Evolutionary conservation across 2,329 filamentous ascomycete species (phyloP).

Genomic region (Alternaria viburni): DNA sequence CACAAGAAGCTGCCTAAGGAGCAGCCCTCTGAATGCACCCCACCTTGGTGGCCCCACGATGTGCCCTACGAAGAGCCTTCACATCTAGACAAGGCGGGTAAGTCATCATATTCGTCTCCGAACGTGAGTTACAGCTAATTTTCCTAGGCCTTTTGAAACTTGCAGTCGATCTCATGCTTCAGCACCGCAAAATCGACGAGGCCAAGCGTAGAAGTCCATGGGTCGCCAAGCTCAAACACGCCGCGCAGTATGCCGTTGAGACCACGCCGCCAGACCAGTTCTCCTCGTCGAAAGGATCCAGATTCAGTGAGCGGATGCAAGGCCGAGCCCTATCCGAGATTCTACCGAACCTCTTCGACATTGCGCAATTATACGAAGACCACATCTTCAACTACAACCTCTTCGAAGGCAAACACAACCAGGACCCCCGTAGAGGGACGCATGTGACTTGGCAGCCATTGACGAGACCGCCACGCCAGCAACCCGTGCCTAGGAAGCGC

Average conservation of each 20-base stretch:
- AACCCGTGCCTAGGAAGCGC: constrained; percentile 15
- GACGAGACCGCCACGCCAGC: constrained; percentile 23
- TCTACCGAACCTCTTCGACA: constrained; percentile 36
- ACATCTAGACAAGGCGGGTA: constrained; percentile 38
- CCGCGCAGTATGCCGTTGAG: constrained; percentile 28
- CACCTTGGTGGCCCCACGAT: constrained; percentile 40
- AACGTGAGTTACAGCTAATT: constrained; percentile 3
- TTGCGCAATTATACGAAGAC: constrained; percentile 38
- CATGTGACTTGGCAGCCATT: constrained; percentile 31
- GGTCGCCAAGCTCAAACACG: constrained; percentile 30
- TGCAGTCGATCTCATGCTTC: constrained; percentile 37
- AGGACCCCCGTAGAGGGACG: constrained; percentile 28
- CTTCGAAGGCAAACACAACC: constrained; percentile 27
- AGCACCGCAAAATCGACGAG: constrained; percentile 34
- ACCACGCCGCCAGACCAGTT: constrained; percentile 31
- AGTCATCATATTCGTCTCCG: neutral
- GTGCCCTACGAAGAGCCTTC: constrained; percentile 43
- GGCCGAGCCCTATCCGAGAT: constrained; percentile 31
- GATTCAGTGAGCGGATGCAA: constrained; percentile 36
- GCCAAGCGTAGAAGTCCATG: constrained; percentile 32
- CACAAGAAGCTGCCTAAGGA: constrained; percentile 26
- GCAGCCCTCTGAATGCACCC: constrained; percentile 16
- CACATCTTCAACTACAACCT: constrained; percentile 33
- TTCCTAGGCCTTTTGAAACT: constrained; percentile 32
- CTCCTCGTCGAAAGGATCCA: constrained; percentile 31